Conservation (phyloP, 345 rosid genomes). For the Syzygium oleosum region DNA sequence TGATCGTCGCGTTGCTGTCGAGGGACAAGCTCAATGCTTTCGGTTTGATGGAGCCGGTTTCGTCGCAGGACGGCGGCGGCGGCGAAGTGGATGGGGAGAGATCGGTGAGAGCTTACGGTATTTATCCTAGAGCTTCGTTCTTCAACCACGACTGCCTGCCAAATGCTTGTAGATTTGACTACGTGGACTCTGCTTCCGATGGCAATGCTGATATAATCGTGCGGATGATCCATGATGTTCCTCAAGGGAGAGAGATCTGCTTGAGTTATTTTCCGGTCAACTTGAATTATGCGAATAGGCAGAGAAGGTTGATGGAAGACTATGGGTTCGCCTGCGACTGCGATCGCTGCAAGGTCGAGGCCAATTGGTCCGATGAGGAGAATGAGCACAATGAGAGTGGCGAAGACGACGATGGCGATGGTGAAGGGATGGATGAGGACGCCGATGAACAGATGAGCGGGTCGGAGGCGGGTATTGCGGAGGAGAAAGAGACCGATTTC, state of each 20-base stretch:
- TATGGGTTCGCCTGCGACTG: conserved; percentile 76
- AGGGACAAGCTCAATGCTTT: conserved; percentile 79
- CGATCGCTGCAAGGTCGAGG: conserved; percentile 86
- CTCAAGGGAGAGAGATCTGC: conserved; percentile 78
- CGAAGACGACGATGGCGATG: conserved; percentile 16
- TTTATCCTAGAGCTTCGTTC: conserved; percentile 64
- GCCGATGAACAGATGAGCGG: conserved; percentile 23
- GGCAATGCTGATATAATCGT: conserved; percentile 53
- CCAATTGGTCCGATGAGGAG: conserved; percentile 74
- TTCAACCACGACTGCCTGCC: conserved; percentile 97
- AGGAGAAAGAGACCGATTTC: conserved; percentile 25
- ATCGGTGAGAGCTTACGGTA: conserved; percentile 71
- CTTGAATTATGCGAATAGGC: conserved; percentile 40
- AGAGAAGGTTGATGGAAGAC: conserved; percentile 56
- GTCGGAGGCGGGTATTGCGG: conserved; percentile 8
- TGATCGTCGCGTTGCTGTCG: conserved; percentile 42
- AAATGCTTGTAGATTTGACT: conserved; percentile 88
- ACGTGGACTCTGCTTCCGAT: conserved; percentile 38
- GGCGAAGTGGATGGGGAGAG: conserved; percentile 16
- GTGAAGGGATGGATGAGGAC: conserved; percentile 33
- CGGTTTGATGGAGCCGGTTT: conserved; percentile 69
- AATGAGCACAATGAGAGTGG: conserved; percentile 17
- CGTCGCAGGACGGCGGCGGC: background rate
- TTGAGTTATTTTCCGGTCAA: conserved; percentile 94
- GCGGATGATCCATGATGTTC: conserved; percentile 83